These are phyloP conservation scores for Coccinonectria pachysandricola DNA, from an alignment of 2,329 filamentous ascomycete genomes.

Conservation along the genomic window DNA sequence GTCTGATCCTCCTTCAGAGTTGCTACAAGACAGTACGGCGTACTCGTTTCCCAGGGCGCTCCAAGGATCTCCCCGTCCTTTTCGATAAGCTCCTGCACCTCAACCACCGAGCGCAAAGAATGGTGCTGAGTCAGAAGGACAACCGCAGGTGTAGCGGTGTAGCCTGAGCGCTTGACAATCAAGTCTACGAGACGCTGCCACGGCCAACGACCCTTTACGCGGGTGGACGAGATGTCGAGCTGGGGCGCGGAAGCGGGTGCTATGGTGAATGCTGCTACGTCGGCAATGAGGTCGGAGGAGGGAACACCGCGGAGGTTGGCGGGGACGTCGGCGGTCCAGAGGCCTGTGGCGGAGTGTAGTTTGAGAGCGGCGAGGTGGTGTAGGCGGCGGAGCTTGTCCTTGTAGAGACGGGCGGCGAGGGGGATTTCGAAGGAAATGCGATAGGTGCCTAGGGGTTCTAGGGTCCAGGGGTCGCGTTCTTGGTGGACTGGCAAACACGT, in stretches of 20 bases:
- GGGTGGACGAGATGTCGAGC: slow-evolving; percentile 9
- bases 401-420: slow-evolving; percentile 50
- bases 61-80: slow-evolving; percentile 6
- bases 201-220: slow-evolving; percentile 11
- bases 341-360: slow-evolving; percentile 17
- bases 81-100: slow-evolving; percentile 8
- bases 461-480: slow-evolving; percentile 50
- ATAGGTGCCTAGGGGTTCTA: slow-evolving; percentile 55
- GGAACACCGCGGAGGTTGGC: slow-evolving; percentile 12
- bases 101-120: slow-evolving; percentile 17
- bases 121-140: slow-evolving; percentile 23
- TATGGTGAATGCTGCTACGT: slow-evolving; percentile 21
- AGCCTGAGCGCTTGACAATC: slow-evolving; percentile 13
- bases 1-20: slow-evolving; percentile 3
- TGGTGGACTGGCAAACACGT: slow-evolving; percentile 41
- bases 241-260: slow-evolving; percentile 15
- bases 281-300: slow-evolving; percentile 9
- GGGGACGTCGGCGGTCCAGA: slow-evolving; percentile 22
- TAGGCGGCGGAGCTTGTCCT: not conserved
- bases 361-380: slow-evolving; percentile 6
- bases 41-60: slow-evolving; percentile 7
- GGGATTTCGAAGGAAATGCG: slow-evolving; percentile 56
- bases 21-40: slow-evolving; percentile 7
- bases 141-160: slow-evolving; percentile 16
- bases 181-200: slow-evolving; percentile 17